Evolutionary conservation across 164 flowering plant species (phyloP), one percentile per base, ranked within the genome.

Genomic region (Warburgia ugandensis): DNA sequence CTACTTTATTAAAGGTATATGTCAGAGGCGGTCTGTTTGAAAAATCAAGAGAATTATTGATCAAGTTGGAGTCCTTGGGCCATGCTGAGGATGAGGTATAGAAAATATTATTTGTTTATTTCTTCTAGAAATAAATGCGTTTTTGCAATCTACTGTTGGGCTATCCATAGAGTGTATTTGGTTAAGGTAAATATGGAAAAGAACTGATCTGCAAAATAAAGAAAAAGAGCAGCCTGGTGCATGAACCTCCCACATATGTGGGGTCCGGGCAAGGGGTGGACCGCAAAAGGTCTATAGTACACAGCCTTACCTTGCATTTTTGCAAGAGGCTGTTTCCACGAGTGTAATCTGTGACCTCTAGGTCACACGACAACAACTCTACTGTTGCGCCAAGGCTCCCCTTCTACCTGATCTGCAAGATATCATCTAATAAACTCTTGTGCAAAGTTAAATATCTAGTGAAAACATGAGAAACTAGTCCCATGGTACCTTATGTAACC

Each of bases 1-100:
- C 96, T 41, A 83, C 96, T 51, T 64, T 91, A 50, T 57, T 91
- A 35, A 91, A 91, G 68, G 97, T 81, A 3, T 91, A 91, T 77
- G 87, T 81, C 42, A 76, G 70, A 74, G 87, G 89, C 46, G 86
- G 87, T 43, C 58, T 91, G 45, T 86, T 86, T 69, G 86, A 91
- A 37, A 83, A 79, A 64, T 73, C 96, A 44, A 79, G 81, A 62
- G 73, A 70, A 47, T 58, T 83, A 48, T 59, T 91, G 31, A 54
- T 59, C 40, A 77, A 91, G 60, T 64, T 91, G 65, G 87, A 84
- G 63, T 28, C 68, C 48, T 32, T 71, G 70, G 96, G 95, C 54
- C 77, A 73, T 70, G 92, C 96, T 45, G 60, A 66, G 52, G 79
- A 78, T 53, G 98, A 91, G 96, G 96, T 91, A 65, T 20, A 14